A percentile compares a stretch with the other conserved stretches of the same genome.
Evolutionary conservation across 1,284 basidiomycete species (phyloP).

Genomic region (Kwoniella shivajii): DNA sequence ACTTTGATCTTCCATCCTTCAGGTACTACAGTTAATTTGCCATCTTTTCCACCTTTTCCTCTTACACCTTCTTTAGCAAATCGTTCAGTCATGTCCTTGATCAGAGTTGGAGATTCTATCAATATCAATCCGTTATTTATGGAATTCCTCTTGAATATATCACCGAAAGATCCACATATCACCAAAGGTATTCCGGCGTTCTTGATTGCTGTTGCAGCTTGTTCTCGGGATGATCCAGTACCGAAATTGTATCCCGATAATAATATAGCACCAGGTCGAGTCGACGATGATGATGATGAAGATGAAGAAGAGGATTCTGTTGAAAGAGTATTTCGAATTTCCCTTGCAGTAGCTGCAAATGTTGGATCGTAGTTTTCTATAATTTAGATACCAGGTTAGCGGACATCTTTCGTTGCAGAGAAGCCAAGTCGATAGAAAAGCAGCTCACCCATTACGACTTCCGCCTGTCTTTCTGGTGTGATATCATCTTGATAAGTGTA

Average conservation of each 20-base stretch:
- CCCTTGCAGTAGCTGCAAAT: slow-evolving; percentile 75
- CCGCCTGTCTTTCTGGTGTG: slow-evolving; percentile 87
- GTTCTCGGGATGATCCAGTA: slow-evolving; percentile 97
- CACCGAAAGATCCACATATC: slow-evolving; percentile 94
- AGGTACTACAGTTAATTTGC: slow-evolving; percentile 77
- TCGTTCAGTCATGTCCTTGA: slow-evolving; percentile 74
- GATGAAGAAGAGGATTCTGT: slow-evolving; percentile 25
- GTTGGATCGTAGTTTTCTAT: slow-evolving; percentile 90
- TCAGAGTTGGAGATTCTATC: slow-evolving; percentile 85
- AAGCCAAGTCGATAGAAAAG: background rate
- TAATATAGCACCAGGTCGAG: slow-evolving; percentile 67
- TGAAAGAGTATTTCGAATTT: slow-evolving; percentile 57
- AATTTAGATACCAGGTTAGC: background rate
- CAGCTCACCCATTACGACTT: slow-evolving; percentile 72
- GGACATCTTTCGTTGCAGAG: background rate
- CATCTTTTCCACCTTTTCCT: slow-evolving; percentile 72
- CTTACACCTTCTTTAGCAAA: slow-evolving; percentile 74
- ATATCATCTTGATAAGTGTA: slow-evolving; percentile 99
- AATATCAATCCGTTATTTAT: slow-evolving; percentile 99
- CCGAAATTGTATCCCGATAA: slow-evolving; percentile 98
- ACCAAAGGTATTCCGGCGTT: slow-evolving; percentile 91
- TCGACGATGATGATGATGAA: slow-evolving; percentile 34
- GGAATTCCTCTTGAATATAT: slow-evolving; percentile 98
- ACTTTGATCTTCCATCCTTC: slow-evolving; percentile 66
- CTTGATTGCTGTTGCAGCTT: slow-evolving; percentile 96